Evolutionary conservation across 2,329 filamentous ascomycete genomes (phyloP), one percentile per base, ranked within the genome.

Genomic region (Fonsecaea multimorphosa): DNA sequence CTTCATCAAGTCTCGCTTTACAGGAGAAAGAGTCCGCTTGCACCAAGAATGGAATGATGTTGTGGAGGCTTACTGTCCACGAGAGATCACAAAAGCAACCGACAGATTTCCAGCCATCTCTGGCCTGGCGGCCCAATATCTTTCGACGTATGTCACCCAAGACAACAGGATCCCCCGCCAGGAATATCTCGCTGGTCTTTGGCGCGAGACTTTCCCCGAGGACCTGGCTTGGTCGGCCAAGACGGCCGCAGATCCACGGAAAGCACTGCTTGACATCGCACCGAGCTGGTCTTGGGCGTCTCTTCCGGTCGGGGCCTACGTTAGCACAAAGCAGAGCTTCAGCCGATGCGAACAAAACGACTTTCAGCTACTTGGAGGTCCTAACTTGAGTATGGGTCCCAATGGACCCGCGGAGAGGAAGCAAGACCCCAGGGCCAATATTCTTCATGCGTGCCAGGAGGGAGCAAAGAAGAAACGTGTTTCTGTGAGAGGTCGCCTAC

Each of bases 211-310:
- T 3, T 59, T 59, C 31, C 24, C 57, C 1, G 40, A 49, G 14
- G 57, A 59, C 31, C 40, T 59, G 40, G 57, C 57, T 19, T 59
- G 57, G 57, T 49, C 38, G 11, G 57, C 51, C 11, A 8, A 8
- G 40, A 36, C 27, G n/a, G 40, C 40, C 8, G 29, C 8, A 3
- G 40, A 59, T 19, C 57, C 57, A 11, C 7, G n/a, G 14, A 34
- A 51, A 32, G 40, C 57, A 7, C 31, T 59, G n/a, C 31, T 27
- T n/a, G 40, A 51, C 16, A 32, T 51, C 5, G 57, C 57, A 1
- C 57, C 57, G 24, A 59, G 38, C 40, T 59, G 57, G 57, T 59
- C 57, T 11, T 59, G 57, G 57, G 57, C 40, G 27, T 59, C 40
- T 11, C 57, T 59, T 14, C 57, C 57, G 32, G 38, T 49, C 29